Percentiles rank a stretch among this genome's conserved stretches.
Evolutionary conservation across 805 yeast species (phyloP).

Genomic region (Candida yuanshanica): DNA sequence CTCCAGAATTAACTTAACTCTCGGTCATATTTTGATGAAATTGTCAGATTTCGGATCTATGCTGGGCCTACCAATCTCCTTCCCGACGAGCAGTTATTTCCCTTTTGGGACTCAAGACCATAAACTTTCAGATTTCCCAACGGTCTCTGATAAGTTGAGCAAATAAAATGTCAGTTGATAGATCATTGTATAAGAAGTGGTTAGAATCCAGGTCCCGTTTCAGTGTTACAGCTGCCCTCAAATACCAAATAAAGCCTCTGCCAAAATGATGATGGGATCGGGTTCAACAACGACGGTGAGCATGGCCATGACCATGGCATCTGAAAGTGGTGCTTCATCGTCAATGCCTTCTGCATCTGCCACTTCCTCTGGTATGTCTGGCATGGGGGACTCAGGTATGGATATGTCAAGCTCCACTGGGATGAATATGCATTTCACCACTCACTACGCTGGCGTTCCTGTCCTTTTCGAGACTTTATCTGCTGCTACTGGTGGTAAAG

Average conservation of each 20-base stretch:
- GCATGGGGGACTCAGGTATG: constrained; percentile 6
- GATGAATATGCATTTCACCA: constrained; percentile 58
- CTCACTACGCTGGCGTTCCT: constrained; percentile 47
- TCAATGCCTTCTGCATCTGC: constrained; percentile 14
- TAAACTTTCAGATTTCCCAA: neutral
- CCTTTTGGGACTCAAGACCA: constrained; percentile 8
- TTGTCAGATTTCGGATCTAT: no score
- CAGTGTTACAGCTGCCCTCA: no score
- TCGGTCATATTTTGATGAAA: no score
- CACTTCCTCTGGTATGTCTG: constrained; percentile 7
- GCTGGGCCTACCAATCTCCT: no score
- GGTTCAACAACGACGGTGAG: constrained; percentile 18
- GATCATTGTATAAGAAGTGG: no score
- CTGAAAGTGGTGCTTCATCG: neutral
- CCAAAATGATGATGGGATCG: constrained; percentile 26
- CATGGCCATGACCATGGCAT: constrained; percentile 11
- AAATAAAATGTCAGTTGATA: no score
- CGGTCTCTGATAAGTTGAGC: no score
- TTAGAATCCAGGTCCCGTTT: no score
- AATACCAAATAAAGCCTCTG: neutral
- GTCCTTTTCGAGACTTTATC: constrained; percentile 51
- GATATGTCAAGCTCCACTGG: constrained; percentile 11
- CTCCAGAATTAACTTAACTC: no score
- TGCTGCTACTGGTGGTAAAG: constrained; percentile 53
- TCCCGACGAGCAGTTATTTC: constrained; percentile 12